Conservation (phyloP, 805 yeast genomes). For the Saturnispora galanensis region DNA sequence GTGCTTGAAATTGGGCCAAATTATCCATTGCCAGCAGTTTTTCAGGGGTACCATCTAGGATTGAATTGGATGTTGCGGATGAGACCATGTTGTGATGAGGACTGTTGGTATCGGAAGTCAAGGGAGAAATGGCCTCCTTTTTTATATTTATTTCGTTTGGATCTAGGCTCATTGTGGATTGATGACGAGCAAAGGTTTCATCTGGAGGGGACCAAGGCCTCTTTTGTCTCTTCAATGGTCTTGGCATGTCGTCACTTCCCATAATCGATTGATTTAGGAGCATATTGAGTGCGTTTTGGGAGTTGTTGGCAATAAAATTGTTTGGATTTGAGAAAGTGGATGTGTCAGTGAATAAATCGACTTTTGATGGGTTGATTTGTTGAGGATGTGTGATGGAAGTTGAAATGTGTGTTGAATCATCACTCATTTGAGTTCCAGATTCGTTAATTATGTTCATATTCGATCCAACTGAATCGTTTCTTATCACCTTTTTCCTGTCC, state of each 20-base stretch:
- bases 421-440: constrained; percentile 1
- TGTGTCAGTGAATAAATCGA: neutral
- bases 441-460: too few species aligned
- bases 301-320: constrained; percentile 6
- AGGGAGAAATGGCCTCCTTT: constrained; percentile 24
- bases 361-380: neutral
- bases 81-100: constrained; percentile 24
- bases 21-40: constrained; percentile 9
- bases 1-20: neutral
- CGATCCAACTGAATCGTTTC: constrained; percentile 13
- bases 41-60: constrained; percentile 26
- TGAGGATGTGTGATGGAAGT: constrained; percentile 7
- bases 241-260: constrained; percentile 10
- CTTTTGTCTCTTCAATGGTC: constrained; percentile 24
- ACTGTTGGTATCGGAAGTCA: constrained; percentile 25
- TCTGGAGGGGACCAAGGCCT: constrained; percentile 25
- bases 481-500: constrained; percentile 73
- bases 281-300: constrained; percentile 8
- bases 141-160: constrained; percentile 16
- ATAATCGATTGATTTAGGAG: constrained; percentile 10
- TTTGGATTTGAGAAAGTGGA: constrained; percentile 4
- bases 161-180: constrained; percentile 19
- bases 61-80: constrained; percentile 21
- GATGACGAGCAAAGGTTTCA: constrained; percentile 2
- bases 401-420: neutral